phyloP scores from a whole-genome alignment of 495 filamentous ascomycete species.

The Penicillium simplicissimum region DNA sequence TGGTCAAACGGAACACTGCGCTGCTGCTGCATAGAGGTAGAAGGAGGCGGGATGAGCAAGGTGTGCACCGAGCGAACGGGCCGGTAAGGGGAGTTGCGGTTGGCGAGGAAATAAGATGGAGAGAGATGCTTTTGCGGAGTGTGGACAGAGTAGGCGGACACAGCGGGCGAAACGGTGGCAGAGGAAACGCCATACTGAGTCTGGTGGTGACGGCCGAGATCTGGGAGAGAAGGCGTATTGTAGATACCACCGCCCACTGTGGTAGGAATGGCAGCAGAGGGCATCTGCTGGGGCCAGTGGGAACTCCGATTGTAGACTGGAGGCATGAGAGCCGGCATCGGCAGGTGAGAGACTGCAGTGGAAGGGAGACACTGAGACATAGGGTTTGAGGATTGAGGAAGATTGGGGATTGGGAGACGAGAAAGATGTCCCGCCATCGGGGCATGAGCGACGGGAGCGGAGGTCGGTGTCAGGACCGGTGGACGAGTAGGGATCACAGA shows the following conservation, averaged over 20 bases:
- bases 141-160: slow-evolving; percentile 44
- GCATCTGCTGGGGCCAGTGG: slow-evolving; percentile 49
- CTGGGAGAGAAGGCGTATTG: slow-evolving; percentile 55
- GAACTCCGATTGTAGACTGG: slow-evolving; percentile 57
- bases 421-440: slow-evolving; percentile 38
- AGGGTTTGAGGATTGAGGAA: slow-evolving; percentile 38
- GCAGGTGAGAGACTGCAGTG: slow-evolving; percentile 54
- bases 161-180: slow-evolving; percentile 41
- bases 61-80: slow-evolving; percentile 88
- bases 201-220: slow-evolving; percentile 42
- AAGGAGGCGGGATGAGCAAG: slow-evolving; percentile 83
- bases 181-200: slow-evolving; percentile 42
- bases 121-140: slow-evolving; percentile 59
- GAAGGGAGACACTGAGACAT: slow-evolving; percentile 41
- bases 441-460: slow-evolving; percentile 32
- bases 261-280: slow-evolving; percentile 41
- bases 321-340: slow-evolving; percentile 53
- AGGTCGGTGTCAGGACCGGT: slow-evolving; percentile 38
- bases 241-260: slow-evolving; percentile 38
- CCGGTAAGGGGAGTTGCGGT: slow-evolving; percentile 83
- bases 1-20: slow-evolving; percentile 65
- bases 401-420: slow-evolving; percentile 60
- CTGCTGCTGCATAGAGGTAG: slow-evolving; percentile 73
- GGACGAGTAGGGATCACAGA: slow-evolving; percentile 41
- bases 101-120: slow-evolving; percentile 60